These are phyloP conservation scores for Diaporthe sp. DNA, from an alignment of 2,329 filamentous ascomycete species.

Conservation along the genomic window DNA sequence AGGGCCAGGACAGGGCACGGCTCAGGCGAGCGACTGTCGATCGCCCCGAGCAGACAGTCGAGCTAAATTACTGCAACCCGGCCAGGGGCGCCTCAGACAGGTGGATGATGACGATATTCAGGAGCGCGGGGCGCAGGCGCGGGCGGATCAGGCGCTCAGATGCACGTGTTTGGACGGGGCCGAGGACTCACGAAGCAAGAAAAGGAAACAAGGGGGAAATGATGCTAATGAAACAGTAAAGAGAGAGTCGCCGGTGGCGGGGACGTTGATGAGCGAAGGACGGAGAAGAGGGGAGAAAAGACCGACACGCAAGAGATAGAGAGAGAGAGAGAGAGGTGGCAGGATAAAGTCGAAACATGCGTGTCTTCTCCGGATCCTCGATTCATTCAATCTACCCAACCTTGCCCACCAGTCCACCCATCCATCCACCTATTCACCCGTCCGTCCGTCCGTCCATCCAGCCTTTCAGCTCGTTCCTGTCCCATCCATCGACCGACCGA, in stretches of 20 bases:
- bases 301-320: not conserved
- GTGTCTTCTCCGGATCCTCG: conserved; percentile 11
- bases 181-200: not conserved
- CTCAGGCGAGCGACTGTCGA: conserved; percentile 34
- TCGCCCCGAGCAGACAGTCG: conserved; percentile 16
- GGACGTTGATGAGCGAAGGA: not conserved
- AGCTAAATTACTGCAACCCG: conserved; percentile 37
- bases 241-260: conserved; percentile 16
- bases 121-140: conserved; percentile 19
- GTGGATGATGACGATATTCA: conserved; percentile 40
- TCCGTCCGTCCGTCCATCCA: not conserved
- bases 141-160: conserved; percentile 9
- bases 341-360: conserved; percentile 23
- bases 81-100: conserved; percentile 38
- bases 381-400: not conserved
- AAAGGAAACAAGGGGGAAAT: conserved; percentile 19
- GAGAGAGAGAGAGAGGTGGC: not conserved
- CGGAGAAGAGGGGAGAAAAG: not conserved
- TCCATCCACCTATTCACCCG: not conserved
- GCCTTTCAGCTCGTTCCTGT: not conserved
- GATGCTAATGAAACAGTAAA: conserved; percentile 16
- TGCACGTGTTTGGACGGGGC: not conserved
- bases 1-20: not conserved
- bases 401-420: not conserved
- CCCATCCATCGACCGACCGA: not conserved